These are phyloP conservation scores for Penicillium corylophilum DNA, from an alignment of 2,329 filamentous ascomycete genomes.

Conservation along the genomic window DNA sequence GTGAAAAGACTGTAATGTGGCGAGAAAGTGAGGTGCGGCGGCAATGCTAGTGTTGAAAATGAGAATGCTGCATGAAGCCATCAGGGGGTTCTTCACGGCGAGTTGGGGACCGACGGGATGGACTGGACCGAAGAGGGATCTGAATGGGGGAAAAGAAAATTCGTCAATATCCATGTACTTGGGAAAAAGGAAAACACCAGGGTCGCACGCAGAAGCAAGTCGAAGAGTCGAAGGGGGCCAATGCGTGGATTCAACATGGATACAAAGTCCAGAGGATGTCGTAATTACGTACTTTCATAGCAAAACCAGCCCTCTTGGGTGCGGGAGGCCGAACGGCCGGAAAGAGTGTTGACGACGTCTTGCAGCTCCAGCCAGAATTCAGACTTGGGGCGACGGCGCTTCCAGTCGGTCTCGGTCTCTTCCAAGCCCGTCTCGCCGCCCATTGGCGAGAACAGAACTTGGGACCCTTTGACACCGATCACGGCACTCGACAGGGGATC, in stretches of 20 bases:
- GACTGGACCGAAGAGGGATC: slow-evolving; percentile 18
- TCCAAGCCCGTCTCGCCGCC: slow-evolving; percentile 65
- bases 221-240: background rate
- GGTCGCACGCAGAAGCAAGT: background rate
- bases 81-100: slow-evolving; percentile 16
- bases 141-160: slow-evolving; percentile 10
- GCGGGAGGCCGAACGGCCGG: slow-evolving; percentile 60
- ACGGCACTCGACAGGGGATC: slow-evolving; percentile 75
- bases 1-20: background rate
- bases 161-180: slow-evolving; percentile 14
- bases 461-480: slow-evolving; percentile 88
- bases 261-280: slow-evolving; percentile 6
- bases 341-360: slow-evolving; percentile 78
- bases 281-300: slow-evolving; percentile 31
- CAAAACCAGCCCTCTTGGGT: slow-evolving; percentile 28
- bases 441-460: slow-evolving; percentile 84
- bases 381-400: slow-evolving; percentile 75
- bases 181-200: background rate
- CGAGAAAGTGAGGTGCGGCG: background rate
- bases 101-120: slow-evolving; percentile 19
- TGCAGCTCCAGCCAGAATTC: slow-evolving; percentile 85
- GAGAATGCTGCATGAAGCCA: slow-evolving; percentile 1
- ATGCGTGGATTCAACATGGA: background rate
- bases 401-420: slow-evolving; percentile 86
- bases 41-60: slow-evolving; percentile 1